A percentile compares a stretch with the other conserved stretches of the same genome.
Conservation (phyloP, 2,329 filamentous ascomycete genomes). For the Lasiodiplodia theobromae region DNA sequence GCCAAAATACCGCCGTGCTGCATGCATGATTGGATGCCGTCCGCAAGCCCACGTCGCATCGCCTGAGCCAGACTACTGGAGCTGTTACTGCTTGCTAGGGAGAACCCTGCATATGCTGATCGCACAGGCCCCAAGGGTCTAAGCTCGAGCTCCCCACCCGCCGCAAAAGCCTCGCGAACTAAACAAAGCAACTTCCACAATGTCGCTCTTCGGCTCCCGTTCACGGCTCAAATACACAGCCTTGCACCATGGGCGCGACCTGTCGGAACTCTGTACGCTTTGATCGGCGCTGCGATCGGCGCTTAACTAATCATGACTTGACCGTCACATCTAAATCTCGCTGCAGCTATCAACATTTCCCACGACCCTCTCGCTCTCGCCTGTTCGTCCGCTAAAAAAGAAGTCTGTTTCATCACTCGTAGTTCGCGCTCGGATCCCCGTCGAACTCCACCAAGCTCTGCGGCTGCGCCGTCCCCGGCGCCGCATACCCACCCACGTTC, state of each 20-base stretch:
- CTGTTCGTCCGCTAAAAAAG: background rate
- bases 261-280: background rate
- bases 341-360: background rate
- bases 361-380: background rate
- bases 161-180: background rate
- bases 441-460: constrained; percentile 22
- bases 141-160: background rate
- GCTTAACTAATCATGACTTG: background rate
- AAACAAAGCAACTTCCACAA: background rate
- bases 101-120: too few species aligned
- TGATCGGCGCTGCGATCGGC: background rate
- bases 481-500: constrained; percentile 26
- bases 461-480: constrained; percentile 20
- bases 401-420: background rate
- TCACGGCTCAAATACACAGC: background rate
- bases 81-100: too few species aligned
- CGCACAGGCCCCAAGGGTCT: background rate
- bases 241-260: background rate
- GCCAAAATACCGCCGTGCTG: too few species aligned
- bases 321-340: background rate
- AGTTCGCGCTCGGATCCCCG: constrained; percentile 26
- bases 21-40: too few species aligned
- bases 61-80: too few species aligned
- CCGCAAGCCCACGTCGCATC: too few species aligned
- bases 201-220: background rate